phyloP scores from a whole-genome alignment of 2,329 filamentous ascomycete species.

The Calonectria leucothoes region DNA sequence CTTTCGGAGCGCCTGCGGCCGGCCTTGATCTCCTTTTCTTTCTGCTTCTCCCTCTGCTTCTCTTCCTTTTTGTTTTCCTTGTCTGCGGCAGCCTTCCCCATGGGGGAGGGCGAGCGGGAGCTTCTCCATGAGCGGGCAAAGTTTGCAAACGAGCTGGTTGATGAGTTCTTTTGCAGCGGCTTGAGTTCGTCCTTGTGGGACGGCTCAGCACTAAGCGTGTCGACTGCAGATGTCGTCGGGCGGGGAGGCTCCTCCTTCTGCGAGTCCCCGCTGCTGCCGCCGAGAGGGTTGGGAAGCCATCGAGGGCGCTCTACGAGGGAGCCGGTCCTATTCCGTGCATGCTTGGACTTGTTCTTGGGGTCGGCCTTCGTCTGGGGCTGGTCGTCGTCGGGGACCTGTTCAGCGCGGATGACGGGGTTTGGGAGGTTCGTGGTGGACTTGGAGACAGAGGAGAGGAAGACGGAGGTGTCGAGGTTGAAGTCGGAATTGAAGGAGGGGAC shows the following conservation, averaged over 20 bases:
- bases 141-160: conserved; percentile 59
- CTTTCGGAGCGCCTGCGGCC: conserved; percentile 41
- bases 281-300: conserved; percentile 62
- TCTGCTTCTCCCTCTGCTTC: not conserved
- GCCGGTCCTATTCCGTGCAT: conserved; percentile 53
- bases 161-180: conserved; percentile 50
- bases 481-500: conserved; percentile 65
- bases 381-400: conserved; percentile 33
- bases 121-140: conserved; percentile 65
- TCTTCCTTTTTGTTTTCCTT: conserved; percentile 32
- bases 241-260: conserved; percentile 36
- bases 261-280: conserved; percentile 41
- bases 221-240: conserved; percentile 41
- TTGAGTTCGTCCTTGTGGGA: conserved; percentile 37
- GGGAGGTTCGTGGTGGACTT: conserved; percentile 28
- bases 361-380: conserved; percentile 20
- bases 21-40: conserved; percentile 34
- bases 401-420: conserved; percentile 34
- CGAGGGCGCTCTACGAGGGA: conserved; percentile 62
- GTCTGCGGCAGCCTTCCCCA: conserved; percentile 42
- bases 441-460: conserved; percentile 49
- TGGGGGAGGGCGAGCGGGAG: conserved; percentile 62
- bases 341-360: conserved; percentile 9
- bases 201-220: conserved; percentile 33
- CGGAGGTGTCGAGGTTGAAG: conserved; percentile 59